Evolutionary conservation across 192 early-diverging fungal genomes (phyloP), one percentile per base, ranked within the genome.

Genomic region (Backusella sp.): DNA sequence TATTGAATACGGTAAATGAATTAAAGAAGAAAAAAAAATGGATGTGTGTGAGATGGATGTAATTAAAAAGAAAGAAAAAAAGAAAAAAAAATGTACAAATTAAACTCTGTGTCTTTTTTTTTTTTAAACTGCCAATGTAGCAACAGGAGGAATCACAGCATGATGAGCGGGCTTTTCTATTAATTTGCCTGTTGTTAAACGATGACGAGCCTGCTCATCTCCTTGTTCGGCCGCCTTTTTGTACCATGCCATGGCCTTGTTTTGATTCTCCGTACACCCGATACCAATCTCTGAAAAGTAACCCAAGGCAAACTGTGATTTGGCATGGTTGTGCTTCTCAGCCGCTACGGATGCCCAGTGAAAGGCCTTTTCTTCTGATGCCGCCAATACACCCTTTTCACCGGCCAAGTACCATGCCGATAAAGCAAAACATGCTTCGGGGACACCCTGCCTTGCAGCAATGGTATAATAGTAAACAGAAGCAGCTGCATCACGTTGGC

Each of bases 161-260:
- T 26, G 4, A 59, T 19, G 23, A 8, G 28, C 26, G 12, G 70
- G 44, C 26, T 71, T 46, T 52, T 71, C 23, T 37, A 12, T 46
- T 42, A 42, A 46, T 46, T 34, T 71, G 41, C 53, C 53, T 23
- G 53, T 52, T 41, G 42, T 46, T 28, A 37, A 49, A 15, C 39
- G 26, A n/a, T 52, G 42, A 17, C 42, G 76, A 8, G 89, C 89
- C 36, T 86, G 83, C 77, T 82, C 83, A 66, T 90, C 86, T 28
- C 88, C 88, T n/a, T 87, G 84, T 15, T 81, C 85, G 1, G 92
- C 87, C 0, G 92, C 92, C 37, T 86, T 84, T 79, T 88, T 86
- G 72, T 90, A 90, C 89, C 89, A 90, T 39, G 77, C 76, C 78
- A 84, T 80, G 7, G 89, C 87, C n/a, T 80, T 79, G 4, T 87